Conservation (phyloP, 805 yeast species). For the Candida verbasci region DNA sequence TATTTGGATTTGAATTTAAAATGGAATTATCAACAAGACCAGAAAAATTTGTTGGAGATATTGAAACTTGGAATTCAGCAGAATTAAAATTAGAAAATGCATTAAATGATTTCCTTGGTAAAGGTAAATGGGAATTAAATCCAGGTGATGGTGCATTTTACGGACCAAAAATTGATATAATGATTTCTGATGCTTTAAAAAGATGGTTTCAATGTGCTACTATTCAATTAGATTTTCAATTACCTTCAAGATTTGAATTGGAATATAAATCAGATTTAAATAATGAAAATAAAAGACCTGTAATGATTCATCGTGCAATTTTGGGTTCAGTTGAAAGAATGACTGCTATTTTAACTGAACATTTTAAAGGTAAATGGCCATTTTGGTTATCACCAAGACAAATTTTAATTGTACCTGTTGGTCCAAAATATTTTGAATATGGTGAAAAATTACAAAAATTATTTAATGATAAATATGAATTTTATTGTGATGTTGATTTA, state of each 20-base stretch:
- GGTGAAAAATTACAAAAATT: conserved; percentile 75
- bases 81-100: conserved; percentile 81
- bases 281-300: conserved; percentile 76
- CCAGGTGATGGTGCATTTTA: conserved; percentile 97
- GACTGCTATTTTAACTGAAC: conserved; percentile 98
- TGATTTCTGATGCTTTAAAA: conserved; percentile 88
- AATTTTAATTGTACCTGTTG: conserved; percentile 93
- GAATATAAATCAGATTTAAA: conserved; percentile 73
- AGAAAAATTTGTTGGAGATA: conserved; percentile 90
- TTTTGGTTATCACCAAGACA: conserved; percentile 99
- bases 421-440: conserved; percentile 86
- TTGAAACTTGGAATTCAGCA: conserved; percentile 91
- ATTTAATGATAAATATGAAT: conserved; percentile 62
- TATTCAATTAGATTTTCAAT: conserved; percentile 96
- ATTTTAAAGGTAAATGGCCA: conserved; percentile 99
- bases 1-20: conserved; percentile 91
- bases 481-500: conserved; percentile 89
- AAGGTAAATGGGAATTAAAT: conserved; percentile 90
- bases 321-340: conserved; percentile 98
- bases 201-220: conserved; percentile 99
- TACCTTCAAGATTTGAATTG: conserved; percentile 89
- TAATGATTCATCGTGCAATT: conserved; percentile 98
- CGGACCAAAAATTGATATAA: conserved; percentile 94
- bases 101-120: conserved; percentile 67
- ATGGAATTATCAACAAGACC: conserved; percentile 98